Percentiles rank a stretch among this genome's conserved stretches.
Evolutionary conservation across 2,329 filamentous ascomycete species (phyloP).

Genomic region (Colletotrichum sp.): DNA sequence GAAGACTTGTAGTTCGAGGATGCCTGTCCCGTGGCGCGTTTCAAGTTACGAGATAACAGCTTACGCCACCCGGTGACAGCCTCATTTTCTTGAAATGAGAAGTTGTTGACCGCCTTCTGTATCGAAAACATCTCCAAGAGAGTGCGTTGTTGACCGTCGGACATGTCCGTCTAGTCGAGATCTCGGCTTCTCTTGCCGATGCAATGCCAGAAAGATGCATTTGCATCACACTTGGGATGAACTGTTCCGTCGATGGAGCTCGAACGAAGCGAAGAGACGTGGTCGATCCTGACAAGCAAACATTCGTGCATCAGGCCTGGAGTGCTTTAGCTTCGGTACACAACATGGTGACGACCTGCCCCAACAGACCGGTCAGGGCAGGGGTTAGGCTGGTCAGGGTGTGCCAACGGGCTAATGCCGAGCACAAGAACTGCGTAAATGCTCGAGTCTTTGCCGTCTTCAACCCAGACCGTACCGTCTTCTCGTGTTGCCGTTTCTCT

Average conservation of each 20-base stretch:
- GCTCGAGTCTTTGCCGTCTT: not conserved
- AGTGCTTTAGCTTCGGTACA: not conserved
- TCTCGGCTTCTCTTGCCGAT: not conserved
- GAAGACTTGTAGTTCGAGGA: not conserved
- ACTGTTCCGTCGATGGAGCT: not conserved
- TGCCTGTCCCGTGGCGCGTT: not conserved
- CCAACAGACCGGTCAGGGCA: not conserved
- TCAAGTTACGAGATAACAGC: not conserved
- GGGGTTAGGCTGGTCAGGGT: not conserved
- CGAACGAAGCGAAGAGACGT: not conserved
- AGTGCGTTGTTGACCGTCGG: not conserved
- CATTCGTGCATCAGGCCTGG: not conserved
- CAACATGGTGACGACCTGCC: not conserved
- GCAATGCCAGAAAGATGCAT: not conserved
- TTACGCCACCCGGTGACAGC: not conserved
- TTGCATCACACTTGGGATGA: not conserved
- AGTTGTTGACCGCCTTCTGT: not conserved
- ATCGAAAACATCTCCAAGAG: not conserved
- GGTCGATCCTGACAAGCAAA: not conserved
- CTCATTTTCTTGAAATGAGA: not conserved
- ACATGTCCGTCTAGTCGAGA: not conserved
- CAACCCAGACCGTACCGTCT: not conserved
- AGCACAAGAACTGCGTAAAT: not conserved
- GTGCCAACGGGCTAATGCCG: not conserved
- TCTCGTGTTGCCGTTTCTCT: not conserved